Evolutionary conservation across 257 asterid genomes (phyloP).

Genomic region (Fraxinus pennsylvanica): DNA sequence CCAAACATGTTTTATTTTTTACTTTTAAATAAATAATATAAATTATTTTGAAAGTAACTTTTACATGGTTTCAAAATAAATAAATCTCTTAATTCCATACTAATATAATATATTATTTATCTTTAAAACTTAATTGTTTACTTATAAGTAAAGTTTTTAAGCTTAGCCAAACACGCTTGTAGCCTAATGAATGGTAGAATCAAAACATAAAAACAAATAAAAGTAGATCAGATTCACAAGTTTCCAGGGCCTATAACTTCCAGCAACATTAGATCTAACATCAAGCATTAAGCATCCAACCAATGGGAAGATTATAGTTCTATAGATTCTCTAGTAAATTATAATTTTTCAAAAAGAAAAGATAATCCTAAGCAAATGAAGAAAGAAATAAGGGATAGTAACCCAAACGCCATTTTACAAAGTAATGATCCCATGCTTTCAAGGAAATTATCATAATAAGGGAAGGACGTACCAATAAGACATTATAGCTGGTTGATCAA

Average conservation of each 20-base stretch:
- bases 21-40: too few relatives aligned
- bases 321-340: too few relatives aligned
- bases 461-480: conserved; percentile 67
- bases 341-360: not conserved
- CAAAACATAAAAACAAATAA: not conserved
- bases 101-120: too few relatives aligned
- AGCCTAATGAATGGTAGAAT: not conserved
- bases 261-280: not conserved
- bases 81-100: not conserved
- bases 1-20: not conserved
- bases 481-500: conserved; percentile 96
- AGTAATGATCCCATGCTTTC: not conserved
- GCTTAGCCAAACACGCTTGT: not conserved
- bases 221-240: not conserved
- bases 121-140: not conserved
- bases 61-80: not conserved
- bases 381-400: not conserved
- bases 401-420: not conserved
- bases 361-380: not conserved
- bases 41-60: not conserved
- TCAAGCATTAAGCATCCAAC: not conserved
- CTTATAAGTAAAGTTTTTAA: not conserved
- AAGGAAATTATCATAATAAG: conserved; percentile 6
- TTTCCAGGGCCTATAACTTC: not conserved
- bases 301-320: not conserved